These are phyloP conservation scores for Metarhizium sp. DNA, from an alignment of 2,329 filamentous ascomycete genomes.

Conservation along the genomic window DNA sequence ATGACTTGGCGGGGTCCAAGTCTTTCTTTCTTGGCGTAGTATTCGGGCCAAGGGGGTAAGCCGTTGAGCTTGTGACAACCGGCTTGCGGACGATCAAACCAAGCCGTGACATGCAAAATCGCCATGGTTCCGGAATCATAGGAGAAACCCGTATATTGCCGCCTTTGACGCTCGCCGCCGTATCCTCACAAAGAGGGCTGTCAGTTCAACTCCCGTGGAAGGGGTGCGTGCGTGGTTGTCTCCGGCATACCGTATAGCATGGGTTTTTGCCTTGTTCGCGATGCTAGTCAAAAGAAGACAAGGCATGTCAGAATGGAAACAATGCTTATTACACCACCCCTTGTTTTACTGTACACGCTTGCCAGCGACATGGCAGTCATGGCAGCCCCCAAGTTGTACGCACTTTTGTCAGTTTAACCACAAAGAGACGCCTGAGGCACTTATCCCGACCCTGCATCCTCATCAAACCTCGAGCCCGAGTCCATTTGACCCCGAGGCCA, in stretches of 20 bases:
- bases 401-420: not conserved
- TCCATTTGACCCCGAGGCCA: not conserved
- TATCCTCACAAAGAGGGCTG: not conserved
- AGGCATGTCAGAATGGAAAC: not conserved
- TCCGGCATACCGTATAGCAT: not conserved
- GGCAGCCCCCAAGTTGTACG: not conserved
- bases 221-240: not conserved
- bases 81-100: not conserved
- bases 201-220: not conserved
- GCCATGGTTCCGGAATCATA: too few species aligned
- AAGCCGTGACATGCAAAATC: not conserved
- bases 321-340: not conserved
- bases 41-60: not conserved
- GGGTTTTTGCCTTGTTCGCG: not conserved
- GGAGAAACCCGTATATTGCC: too few species aligned
- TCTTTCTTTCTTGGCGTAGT: not conserved
- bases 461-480: not conserved
- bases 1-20: not conserved
- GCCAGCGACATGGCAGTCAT: not conserved
- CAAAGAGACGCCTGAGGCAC: not conserved
- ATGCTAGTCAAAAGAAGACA: not conserved
- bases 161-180: not conserved
- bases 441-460: not conserved
- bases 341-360: not conserved
- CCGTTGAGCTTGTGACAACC: not conserved